A percentile compares a stretch with the other conserved stretches of the same genome.
phyloP scores from a whole-genome alignment of 192 early-diverging fungal species.

The Pecoramyces ruminantium region DNA sequence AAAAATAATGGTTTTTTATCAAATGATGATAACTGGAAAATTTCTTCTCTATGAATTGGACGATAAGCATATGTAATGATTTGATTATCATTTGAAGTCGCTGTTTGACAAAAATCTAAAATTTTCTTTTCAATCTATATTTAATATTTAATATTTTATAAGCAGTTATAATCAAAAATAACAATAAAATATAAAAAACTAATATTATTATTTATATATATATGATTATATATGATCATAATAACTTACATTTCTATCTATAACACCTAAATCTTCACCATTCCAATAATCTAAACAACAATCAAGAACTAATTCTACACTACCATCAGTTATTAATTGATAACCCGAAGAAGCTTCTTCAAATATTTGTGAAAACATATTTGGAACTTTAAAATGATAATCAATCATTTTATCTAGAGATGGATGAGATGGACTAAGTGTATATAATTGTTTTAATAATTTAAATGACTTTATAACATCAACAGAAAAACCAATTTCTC shows the following conservation, averaged over 20 bases:
- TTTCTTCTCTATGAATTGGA: slow-evolving; percentile 34
- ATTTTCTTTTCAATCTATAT: slow-evolving; percentile 60
- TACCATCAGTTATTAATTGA: slow-evolving; percentile 76
- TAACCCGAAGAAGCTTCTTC: slow-evolving; percentile 9
- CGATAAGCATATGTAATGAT: slow-evolving; percentile 88
- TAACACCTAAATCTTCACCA: slow-evolving; percentile 47
- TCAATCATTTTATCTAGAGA: slow-evolving; percentile 12
- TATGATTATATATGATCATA: too few species aligned
- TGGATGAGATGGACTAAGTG: slow-evolving; percentile 57
- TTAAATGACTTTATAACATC: slow-evolving; percentile 42
- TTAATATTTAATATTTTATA: too few species aligned
- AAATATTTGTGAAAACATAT: slow-evolving; percentile 17
- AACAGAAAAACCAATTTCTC: slow-evolving; percentile 69
- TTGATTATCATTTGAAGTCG: slow-evolving; percentile 73
- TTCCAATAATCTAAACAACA: slow-evolving; percentile 88
- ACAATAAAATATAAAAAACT: too few species aligned
- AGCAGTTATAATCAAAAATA: too few species aligned
- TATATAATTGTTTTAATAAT: slow-evolving; percentile 44
- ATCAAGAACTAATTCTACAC: slow-evolving; percentile 65
- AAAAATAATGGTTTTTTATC: not conserved
- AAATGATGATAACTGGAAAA: not conserved
- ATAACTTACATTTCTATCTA: slow-evolving; percentile 40
- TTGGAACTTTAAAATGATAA: slow-evolving; percentile 36
- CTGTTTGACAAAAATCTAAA: slow-evolving; percentile 74
- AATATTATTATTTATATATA: not conserved